Base-by-base conservation (phyloP, 2,329 filamentous ascomycete genomes). In the Aureobasidium lini region DNA sequence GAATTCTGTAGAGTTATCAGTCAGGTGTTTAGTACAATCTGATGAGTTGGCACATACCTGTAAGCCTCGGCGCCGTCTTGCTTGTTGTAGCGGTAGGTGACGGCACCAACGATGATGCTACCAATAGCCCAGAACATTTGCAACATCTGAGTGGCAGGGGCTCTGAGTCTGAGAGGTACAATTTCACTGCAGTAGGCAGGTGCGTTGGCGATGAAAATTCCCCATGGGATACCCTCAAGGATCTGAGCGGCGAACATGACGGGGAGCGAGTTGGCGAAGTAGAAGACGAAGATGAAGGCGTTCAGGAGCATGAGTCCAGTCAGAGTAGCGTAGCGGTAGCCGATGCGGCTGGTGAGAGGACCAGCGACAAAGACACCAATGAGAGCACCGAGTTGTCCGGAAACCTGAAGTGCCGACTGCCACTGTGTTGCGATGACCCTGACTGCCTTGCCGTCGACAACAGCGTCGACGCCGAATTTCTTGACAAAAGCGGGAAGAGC, bases 101-200 rank as follows among this genome's bases (percentile, higher is more conserved):
- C 76, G 61, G 72, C 82, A 34, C 76, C 79, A 28, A 85, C 83
- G 60, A 86, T 83, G 67, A 86, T 85, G 37, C 72, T 70, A 29
- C 83, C 83, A 66, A 86, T 81, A 16, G 82, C 79, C 83, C 83
- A 86, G 73, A 82, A 83, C 82, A 85, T 85, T 72, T 86, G 83
- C 70, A 86, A 65, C 78, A 82, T 85, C 71, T 82, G 79, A 2
- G 83, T 86, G 4, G 77, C 77, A 18, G 81, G 79, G 57, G 79
- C 83, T 69, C 83, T 72, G 58, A 86, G 71, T 66, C 73, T 73
- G 56, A 86, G 76, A 1, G 83, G 83, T 2, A 84, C 81, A 60
- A 86, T 83, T 69, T 86, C 84, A 66, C 72, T 73, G 70, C 78
- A 82, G 73, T 85, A 86, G 6, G 84, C 83, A 0, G 84, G 84